Base-by-base conservation (phyloP, 768 basidiomycete genomes). In the Boletus reticuloceps region DNA sequence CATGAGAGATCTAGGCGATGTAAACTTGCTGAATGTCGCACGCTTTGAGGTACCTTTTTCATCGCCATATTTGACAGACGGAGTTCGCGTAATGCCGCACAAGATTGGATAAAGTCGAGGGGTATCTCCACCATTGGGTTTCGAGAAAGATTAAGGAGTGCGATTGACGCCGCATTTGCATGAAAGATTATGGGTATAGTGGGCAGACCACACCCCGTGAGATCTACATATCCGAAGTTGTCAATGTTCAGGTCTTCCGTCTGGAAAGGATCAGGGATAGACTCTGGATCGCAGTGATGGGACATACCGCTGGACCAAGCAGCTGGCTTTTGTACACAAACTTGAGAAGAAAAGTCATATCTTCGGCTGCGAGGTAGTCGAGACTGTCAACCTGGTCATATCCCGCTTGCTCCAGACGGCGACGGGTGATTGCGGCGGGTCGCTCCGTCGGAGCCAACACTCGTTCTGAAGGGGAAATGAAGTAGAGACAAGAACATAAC, bases 41-140 rank as follows among this genome's bases (percentile, higher is more conserved):
- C 82, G 54, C 84, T 88, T 51, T 84, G 84, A 0, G 97, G 97
- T 0, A 98, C 88, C 58, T 89, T 87, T 72, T 96, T 97, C 81
- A 98, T 88, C 13, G 91, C 91, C 89, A 96, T 96, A 60, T 91
- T 84, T 11, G 88, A 86, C 39, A 99, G 76, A 9, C 87, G 84
- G 41, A 99, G 82, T 63, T 97, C 94, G 53, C 87, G 85, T 10
- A 99, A 81, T 6, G 78, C 82, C 1, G 82, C 82, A 66, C 94
- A 96, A 6, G 88, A 83, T 70, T 97, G 91, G 54, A 97, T 88
- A 68, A 99, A 99, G 72, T 98, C 97, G 47, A 93, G 85, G 1
- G 96, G 97, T 36, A 98, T 88, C 70, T 98, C 95, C 51, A 95
- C 82, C 83, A 96, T 92, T 3, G 95, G 94, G 67, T 98, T 99